A percentile compares a stretch with the other conserved stretches of the same genome.
Evolutionary conservation across 192 early-diverging fungal genomes (phyloP).

Genomic region (Backusella mclennaniae): DNA sequence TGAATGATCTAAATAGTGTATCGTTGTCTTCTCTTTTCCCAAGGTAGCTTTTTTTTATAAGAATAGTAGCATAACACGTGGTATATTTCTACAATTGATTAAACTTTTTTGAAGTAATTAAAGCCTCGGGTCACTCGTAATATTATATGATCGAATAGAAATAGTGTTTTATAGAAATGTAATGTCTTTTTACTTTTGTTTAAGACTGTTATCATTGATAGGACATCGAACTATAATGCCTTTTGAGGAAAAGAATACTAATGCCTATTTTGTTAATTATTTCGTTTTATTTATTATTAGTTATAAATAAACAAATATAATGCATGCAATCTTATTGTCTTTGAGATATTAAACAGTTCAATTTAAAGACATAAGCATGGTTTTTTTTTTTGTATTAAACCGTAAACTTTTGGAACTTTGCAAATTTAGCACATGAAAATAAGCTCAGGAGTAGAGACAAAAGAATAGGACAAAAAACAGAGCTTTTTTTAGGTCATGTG

Average conservation of each 20-base stretch:
- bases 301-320: not conserved
- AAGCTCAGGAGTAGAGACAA: not conserved
- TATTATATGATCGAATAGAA: not conserved
- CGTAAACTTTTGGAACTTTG: not conserved
- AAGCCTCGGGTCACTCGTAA: not conserved
- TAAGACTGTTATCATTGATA: not conserved
- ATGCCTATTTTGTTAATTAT: not conserved
- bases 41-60: not conserved
- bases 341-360: not conserved
- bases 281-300: not conserved
- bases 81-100: not conserved
- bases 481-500: not conserved
- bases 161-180: not conserved
- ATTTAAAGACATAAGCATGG: not conserved
- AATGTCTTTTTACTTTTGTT: not conserved
- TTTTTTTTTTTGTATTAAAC: not conserved
- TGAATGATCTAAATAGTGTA: not conserved
- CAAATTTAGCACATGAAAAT: not conserved
- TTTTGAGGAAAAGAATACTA: not conserved
- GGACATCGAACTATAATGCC: not conserved
- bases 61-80: not conserved
- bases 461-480: not conserved
- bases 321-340: not conserved
- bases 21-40: not conserved
- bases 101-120: not conserved